These are phyloP conservation scores for Cenococcum geophilum DNA, from an alignment of 495 filamentous ascomycete species.

Conservation along the genomic window DNA sequence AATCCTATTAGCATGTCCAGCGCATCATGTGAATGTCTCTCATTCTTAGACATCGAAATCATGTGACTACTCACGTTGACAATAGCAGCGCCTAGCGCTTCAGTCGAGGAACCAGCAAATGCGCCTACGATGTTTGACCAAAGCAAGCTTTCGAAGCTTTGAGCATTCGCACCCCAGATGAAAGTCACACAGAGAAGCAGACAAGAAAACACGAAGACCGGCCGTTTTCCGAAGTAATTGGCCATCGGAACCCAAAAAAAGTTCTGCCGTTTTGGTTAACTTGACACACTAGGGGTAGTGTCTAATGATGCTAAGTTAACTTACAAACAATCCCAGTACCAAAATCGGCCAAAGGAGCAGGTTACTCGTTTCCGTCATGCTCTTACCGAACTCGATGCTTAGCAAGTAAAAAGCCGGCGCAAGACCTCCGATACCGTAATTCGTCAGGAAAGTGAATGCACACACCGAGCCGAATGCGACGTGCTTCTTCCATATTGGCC, in stretches of 20 bases:
- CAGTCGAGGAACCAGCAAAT: slow-evolving; percentile 34
- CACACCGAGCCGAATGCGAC: slow-evolving; percentile 33
- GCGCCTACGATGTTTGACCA: slow-evolving; percentile 37
- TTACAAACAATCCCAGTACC: slow-evolving; percentile 31
- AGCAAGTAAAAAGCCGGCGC: slow-evolving; percentile 35
- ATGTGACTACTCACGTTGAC: slow-evolving; percentile 31
- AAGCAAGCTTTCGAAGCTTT: slow-evolving; percentile 30
- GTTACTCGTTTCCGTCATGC: slow-evolving; percentile 29
- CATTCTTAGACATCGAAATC: slow-evolving; percentile 6
- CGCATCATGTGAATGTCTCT: neutral
- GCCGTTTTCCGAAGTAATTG: slow-evolving; percentile 38
- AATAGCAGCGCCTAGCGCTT: slow-evolving; percentile 35
- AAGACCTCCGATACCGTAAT: slow-evolving; percentile 37
- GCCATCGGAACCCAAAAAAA: slow-evolving; percentile 39
- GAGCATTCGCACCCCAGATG: slow-evolving; percentile 34
- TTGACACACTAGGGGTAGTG: neutral
- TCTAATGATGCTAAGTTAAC: neutral
- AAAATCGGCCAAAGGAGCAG: slow-evolving; percentile 36
- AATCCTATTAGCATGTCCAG: slow-evolving; percentile 10
- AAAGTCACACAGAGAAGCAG: slow-evolving; percentile 32
- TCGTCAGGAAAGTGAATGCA: slow-evolving; percentile 33
- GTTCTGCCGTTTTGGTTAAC: slow-evolving; percentile 15
- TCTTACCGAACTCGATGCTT: slow-evolving; percentile 32
- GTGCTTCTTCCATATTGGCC: slow-evolving; percentile 38
- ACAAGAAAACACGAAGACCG: slow-evolving; percentile 34